phyloP scores from a whole-genome alignment of 1,284 basidiomycete genomes.

The Golubevia sp. region DNA sequence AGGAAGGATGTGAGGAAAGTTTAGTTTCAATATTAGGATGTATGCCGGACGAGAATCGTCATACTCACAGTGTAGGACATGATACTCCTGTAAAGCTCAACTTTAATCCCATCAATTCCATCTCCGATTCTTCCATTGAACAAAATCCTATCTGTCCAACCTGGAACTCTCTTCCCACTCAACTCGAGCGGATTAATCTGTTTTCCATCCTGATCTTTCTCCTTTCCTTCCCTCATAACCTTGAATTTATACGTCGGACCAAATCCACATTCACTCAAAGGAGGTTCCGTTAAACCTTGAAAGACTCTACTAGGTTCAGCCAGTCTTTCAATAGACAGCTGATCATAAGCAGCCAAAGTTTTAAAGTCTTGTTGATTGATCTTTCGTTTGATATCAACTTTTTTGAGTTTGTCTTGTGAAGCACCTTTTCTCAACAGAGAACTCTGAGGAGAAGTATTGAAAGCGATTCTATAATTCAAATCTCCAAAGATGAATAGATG shows the following conservation, averaged over 20 bases:
- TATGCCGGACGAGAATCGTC: constrained; percentile 2
- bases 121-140: constrained; percentile 78
- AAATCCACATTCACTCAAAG: constrained; percentile 22
- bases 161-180: constrained; percentile 77
- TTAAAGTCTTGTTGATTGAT: constrained; percentile 27
- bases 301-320: constrained; percentile 27
- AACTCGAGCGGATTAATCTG: constrained; percentile 9
- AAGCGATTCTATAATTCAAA: constrained; percentile 57
- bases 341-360: constrained; percentile 41
- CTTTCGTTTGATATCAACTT: constrained; percentile 15
- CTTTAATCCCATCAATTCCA: constrained; percentile 25
- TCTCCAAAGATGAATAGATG: constrained; percentile 61
- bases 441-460: constrained; percentile 19
- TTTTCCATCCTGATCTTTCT: constrained; percentile 14
- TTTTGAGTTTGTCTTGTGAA: constrained; percentile 17
- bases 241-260: constrained; percentile 60
- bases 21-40: background rate
- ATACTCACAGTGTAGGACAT: constrained; percentile 40
- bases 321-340: constrained; percentile 34
- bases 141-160: constrained; percentile 93
- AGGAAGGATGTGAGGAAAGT: constrained; percentile 2
- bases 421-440: constrained; percentile 18
- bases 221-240: constrained; percentile 14
- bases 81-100: constrained; percentile 56
- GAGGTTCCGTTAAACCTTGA: constrained; percentile 44